These are phyloP conservation scores for Mycena albidolilacea DNA, from an alignment of 768 basidiomycete genomes.

Conservation along the genomic window DNA sequence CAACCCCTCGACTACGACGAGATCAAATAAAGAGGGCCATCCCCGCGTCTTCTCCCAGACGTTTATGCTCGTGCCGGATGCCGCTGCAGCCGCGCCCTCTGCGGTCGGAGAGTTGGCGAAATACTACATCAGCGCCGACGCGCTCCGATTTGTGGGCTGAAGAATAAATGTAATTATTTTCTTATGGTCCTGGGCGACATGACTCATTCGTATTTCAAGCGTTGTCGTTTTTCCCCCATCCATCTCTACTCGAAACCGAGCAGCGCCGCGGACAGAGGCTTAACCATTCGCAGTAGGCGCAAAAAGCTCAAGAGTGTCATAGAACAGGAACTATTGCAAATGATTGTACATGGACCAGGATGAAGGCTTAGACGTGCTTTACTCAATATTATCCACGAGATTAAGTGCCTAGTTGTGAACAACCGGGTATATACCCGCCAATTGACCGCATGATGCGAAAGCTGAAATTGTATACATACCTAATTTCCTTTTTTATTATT, in stretches of 20 bases:
- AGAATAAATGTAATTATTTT: conserved; percentile 15
- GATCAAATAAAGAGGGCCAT: conserved; percentile 77
- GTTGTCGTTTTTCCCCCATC: background rate
- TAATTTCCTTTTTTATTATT: too few species aligned
- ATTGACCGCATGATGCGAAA: too few species aligned
- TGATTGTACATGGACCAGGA: conserved; percentile 12
- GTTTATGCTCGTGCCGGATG: conserved; percentile 87
- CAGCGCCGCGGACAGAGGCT: conserved; percentile 22
- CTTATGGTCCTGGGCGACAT: background rate
- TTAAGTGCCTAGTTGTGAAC: background rate
- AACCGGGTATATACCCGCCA: too few species aligned
- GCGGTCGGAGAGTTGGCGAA: conserved; percentile 84
- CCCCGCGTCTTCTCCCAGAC: conserved; percentile 91
- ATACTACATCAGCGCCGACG: conserved; percentile 86
- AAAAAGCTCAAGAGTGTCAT: background rate
- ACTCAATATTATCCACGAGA: background rate
- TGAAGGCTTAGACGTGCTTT: background rate
- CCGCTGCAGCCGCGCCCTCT: conserved; percentile 68
- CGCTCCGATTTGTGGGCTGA: conserved; percentile 86
- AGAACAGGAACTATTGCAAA: background rate
- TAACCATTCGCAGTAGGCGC: conserved; percentile 5
- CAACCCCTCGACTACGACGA: conserved; percentile 68
- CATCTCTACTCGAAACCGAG: conserved; percentile 19
- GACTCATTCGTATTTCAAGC: conserved; percentile 23
- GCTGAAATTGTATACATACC: too few species aligned